phyloP scores from a whole-genome alignment of 139 green algal species.

The Tetradesmus obliquus region DNA sequence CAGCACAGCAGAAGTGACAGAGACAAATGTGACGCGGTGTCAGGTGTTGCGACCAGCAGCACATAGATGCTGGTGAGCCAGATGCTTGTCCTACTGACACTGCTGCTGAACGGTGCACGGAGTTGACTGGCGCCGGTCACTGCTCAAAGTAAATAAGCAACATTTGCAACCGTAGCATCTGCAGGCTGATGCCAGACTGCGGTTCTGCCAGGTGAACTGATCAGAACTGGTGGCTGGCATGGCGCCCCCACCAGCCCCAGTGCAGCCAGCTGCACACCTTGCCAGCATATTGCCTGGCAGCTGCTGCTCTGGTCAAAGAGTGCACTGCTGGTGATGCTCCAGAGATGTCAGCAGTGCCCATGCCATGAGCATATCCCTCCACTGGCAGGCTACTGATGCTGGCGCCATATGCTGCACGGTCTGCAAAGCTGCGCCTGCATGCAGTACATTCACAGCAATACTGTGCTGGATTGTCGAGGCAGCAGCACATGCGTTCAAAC shows the following conservation, averaged over 20 bases:
- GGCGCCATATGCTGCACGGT: neutral
- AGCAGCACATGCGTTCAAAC: neutral
- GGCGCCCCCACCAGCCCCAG: too few species aligned
- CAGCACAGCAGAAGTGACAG: neutral
- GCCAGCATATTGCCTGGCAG: neutral
- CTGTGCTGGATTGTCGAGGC: neutral
- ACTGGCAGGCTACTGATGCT: neutral
- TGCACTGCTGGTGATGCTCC: conserved; percentile 9
- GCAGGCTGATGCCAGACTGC: too few species aligned
- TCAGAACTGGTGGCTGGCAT: neutral
- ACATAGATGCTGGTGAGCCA: neutral
- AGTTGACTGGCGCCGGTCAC: too few species aligned
- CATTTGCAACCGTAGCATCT: too few species aligned
- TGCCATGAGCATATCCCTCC: conserved; percentile 24
- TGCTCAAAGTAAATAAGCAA: too few species aligned
- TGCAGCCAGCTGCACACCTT: neutral
- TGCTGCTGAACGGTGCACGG: too few species aligned
- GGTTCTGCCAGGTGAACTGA: too few species aligned
- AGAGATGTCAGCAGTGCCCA: conserved; percentile 33
- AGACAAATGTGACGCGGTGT: too few species aligned
- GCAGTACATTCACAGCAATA: neutral
- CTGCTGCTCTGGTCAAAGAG: conserved; percentile 7
- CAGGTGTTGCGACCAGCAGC: too few species aligned
- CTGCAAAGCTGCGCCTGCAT: neutral
- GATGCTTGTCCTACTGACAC: too few species aligned